These are phyloP conservation scores for Chrysosphaeria jannelii DNA, from an alignment of 2,329 filamentous ascomycete species.

Conservation along the genomic window DNA sequence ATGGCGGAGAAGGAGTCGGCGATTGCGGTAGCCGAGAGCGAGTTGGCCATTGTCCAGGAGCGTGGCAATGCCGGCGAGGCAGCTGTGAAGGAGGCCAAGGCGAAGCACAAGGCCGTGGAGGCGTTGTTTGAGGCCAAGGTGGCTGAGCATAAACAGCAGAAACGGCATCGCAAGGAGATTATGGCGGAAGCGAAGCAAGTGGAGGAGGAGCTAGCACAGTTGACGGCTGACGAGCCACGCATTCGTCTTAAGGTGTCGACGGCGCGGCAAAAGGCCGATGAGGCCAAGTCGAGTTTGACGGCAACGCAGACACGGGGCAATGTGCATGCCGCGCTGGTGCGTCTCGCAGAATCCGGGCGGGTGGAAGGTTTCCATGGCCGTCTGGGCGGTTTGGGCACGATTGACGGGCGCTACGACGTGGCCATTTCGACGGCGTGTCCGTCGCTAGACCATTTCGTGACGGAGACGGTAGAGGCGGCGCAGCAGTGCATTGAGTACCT, in stretches of 20 bases:
- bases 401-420: constrained; percentile 81
- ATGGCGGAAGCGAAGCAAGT: constrained; percentile 46
- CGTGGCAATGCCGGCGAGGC: constrained; percentile 67
- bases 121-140: constrained; percentile 40
- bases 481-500: constrained; percentile 97
- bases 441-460: constrained; percentile 81
- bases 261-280: constrained; percentile 80
- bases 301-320: constrained; percentile 81
- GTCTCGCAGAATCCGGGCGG: constrained; percentile 80
- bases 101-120: constrained; percentile 46
- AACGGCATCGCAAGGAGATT: constrained; percentile 38
- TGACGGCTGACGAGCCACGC: constrained; percentile 50
- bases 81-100: constrained; percentile 53
- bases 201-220: constrained; percentile 39
- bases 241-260: constrained; percentile 63
- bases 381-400: constrained; percentile 75
- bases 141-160: constrained; percentile 44
- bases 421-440: constrained; percentile 95
- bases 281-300: constrained; percentile 69
- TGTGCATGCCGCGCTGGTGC: constrained; percentile 72
- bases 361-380: constrained; percentile 94
- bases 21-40: constrained; percentile 81
- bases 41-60: constrained; percentile 72
- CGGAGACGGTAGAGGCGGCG: constrained; percentile 80
- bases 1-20: constrained; percentile 88